Conservation (phyloP, 768 basidiomycete genomes). For the Flagelloscypha sp. region DNA sequence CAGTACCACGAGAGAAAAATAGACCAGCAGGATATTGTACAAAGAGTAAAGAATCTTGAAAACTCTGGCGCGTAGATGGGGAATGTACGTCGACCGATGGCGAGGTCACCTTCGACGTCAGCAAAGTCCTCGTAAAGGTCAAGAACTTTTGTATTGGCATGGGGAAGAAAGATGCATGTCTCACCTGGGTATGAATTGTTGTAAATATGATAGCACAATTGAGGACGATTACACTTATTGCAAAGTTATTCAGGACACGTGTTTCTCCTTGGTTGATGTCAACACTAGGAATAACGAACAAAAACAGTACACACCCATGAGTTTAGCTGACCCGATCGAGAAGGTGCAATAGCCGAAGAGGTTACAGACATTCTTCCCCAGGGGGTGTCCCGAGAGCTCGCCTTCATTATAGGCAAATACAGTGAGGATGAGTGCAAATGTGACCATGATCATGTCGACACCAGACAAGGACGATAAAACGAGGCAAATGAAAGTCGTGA, state of each 20-base stretch:
- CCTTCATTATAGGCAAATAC: conserved; percentile 23
- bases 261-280: background rate
- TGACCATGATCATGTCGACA: conserved; percentile 9
- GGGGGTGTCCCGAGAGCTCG: conserved; percentile 15
- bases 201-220: conserved; percentile 28
- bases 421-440: conserved; percentile 15
- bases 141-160: no score
- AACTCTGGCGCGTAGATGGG: conserved; percentile 34
- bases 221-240: conserved; percentile 9
- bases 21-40: conserved; percentile 13
- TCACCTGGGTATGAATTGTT: conserved; percentile 38
- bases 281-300: background rate
- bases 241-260: conserved; percentile 6
- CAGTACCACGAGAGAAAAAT: conserved; percentile 8
- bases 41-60: conserved; percentile 19
- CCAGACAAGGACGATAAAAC: conserved; percentile 15
- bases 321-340: conserved; percentile 24
- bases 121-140: no score
- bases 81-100: conserved; percentile 31
- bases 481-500: background rate
- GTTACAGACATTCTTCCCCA: conserved; percentile 23
- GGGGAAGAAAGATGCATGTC: no score
- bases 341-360: conserved; percentile 24
- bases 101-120: conserved; percentile 34
- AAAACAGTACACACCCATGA: conserved; percentile 14